Evolutionary conservation across 2,329 filamentous ascomycete species (phyloP).

Genomic region (Chaetoscypha palmicola): DNA sequence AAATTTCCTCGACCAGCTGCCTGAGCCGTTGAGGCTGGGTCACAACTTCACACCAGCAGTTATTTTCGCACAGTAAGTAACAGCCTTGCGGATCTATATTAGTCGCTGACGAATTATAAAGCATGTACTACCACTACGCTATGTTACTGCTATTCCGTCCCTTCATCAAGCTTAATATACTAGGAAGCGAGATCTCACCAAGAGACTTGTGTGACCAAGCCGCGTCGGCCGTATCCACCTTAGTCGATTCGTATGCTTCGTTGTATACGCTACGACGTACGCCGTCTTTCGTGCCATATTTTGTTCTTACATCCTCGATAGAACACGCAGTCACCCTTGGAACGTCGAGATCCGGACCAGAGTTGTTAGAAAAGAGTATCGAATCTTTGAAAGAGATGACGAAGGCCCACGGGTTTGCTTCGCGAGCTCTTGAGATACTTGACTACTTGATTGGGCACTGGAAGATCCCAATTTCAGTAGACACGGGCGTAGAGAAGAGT

Average conservation of each 20-base stretch:
- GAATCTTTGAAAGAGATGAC: conserved; percentile 54
- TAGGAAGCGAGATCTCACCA: conserved; percentile 24
- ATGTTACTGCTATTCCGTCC: conserved; percentile 70
- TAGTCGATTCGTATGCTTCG: conserved; percentile 28
- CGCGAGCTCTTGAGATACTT: conserved; percentile 37
- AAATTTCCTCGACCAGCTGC: conserved; percentile 64
- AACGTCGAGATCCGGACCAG: conserved; percentile 27
- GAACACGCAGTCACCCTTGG: conserved; percentile 23
- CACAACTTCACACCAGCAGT: conserved; percentile 68
- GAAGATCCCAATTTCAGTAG: conserved; percentile 47
- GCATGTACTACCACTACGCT: conserved; percentile 65
- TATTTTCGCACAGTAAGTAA: conserved; percentile 64
- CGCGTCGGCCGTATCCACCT: conserved; percentile 30
- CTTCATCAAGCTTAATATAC: conserved; percentile 35
- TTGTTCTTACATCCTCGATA: conserved; percentile 26
- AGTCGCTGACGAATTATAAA: conserved; percentile 25
- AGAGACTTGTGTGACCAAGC: conserved; percentile 30
- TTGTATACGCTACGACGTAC: conserved; percentile 30
- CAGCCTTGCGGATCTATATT: background rate
- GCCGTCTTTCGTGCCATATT: conserved; percentile 30
- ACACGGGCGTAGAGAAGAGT: conserved; percentile 24
- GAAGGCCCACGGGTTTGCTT: conserved; percentile 31
- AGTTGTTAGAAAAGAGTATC: conserved; percentile 47
- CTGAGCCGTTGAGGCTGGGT: conserved; percentile 54
- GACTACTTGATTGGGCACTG: conserved; percentile 52